Conservation (phyloP, 257 asterid genomes). For the Paulownia fortunei region DNA sequence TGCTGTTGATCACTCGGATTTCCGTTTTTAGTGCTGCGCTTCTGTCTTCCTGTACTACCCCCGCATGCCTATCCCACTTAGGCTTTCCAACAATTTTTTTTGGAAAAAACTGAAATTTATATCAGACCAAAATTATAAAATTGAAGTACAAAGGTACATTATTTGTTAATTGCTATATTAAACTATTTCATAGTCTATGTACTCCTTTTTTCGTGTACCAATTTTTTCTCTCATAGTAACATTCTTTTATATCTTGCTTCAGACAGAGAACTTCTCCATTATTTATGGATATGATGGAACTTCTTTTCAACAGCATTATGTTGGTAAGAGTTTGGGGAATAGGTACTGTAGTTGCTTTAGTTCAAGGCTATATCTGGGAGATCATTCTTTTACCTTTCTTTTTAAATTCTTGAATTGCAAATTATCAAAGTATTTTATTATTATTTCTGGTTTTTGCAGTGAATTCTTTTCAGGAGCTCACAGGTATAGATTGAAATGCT, state of each 20-base stretch:
- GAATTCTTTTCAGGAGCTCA: conserved; percentile 71
- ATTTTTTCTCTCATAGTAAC: background rate
- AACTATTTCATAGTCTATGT: background rate
- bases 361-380: conserved; percentile 12
- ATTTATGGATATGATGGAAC: conserved; percentile 66
- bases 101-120: background rate
- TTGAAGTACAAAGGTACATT: background rate
- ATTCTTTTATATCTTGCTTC: conserved; percentile 30
- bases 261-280: conserved; percentile 67
- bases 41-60: background rate
- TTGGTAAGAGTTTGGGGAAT: conserved; percentile 50
- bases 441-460: conserved; percentile 43
- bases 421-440: background rate
- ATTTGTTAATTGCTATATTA: background rate
- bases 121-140: background rate
- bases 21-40: background rate
- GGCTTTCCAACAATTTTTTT: background rate
- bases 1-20: background rate
- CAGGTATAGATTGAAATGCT: conserved; percentile 77
- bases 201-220: background rate
- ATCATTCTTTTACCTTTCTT: conserved; percentile 6
- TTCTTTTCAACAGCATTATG: conserved; percentile 61
- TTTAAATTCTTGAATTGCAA: conserved; percentile 28
- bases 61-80: background rate
- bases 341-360: conserved; percentile 46